Base-by-base conservation (phyloP, 1,284 basidiomycete species). In the Moesziomyces sp. region DNA sequence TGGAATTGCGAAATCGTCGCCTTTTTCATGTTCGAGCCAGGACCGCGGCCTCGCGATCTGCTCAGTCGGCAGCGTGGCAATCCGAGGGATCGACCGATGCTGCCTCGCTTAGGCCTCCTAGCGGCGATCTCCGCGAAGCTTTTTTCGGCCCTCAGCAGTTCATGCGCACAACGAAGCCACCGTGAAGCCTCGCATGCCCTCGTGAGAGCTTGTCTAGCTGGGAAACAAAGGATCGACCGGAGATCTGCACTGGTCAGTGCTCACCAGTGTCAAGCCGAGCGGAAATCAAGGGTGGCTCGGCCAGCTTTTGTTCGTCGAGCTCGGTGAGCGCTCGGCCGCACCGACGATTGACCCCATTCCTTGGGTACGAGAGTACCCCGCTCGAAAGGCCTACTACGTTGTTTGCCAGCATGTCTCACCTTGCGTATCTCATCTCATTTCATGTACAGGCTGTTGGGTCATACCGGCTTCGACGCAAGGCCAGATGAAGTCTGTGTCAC, bases 301-400 rank as follows among this genome's bases (percentile, higher is more conserved):
- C 14, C 14, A 18, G 38, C 2, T n/a, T 18, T 40, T 18, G 18
- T n/a, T 18, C 38, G 14, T 40, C 14, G 16, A 18, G 38, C 38
- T 60, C 64, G 58, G 53, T 52, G 52, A 24, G 48, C 19, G 40
- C 58, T 66, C 58, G 64, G 64, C 63, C 56, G 48, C 46, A 11
- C 30, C 30, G 11, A 34, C 30, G 30, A 34, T 34, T 34, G 30
- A 34, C 30, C 30, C 30, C 30, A 3, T 2, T 34, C 30, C 30
- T 34, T 49, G 30, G 47, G 48, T 6, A 18, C 8, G 35, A 40
- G 14, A 42, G 23, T 16, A 10, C 30, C 30, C 30, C 30, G 30
- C 30, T 34, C 26, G 26, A 7, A 6, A 5, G 6, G 26, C 26
- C 26, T 28, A 28, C 1, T 28, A 7, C 26, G 1, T 28, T 7